phyloP scores from a whole-genome alignment of 2,329 filamentous ascomycete species.

The Boeremia lycopersici region DNA sequence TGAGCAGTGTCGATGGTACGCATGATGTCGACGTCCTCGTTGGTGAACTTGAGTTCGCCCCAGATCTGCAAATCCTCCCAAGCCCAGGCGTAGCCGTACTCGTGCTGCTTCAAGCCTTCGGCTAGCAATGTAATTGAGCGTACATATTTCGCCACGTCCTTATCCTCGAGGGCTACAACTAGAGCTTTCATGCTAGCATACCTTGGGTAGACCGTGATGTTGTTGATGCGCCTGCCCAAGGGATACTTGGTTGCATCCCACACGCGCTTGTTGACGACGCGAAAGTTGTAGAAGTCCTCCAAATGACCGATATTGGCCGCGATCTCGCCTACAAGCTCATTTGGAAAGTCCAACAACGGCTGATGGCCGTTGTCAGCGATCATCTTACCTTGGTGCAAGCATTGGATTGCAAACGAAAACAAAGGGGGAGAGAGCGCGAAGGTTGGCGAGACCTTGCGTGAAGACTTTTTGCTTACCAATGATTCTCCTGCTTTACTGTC shows the following conservation, averaged over 20 bases:
- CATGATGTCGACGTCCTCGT: slow-evolving; percentile 11
- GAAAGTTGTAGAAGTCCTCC: slow-evolving; percentile 10
- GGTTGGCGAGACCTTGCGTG: slow-evolving; percentile 1
- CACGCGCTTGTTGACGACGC: slow-evolving; percentile 4
- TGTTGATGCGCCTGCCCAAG: neutral
- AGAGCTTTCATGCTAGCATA: slow-evolving; percentile 2
- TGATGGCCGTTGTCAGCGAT: neutral
- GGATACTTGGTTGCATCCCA: neutral
- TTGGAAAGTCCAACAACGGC: slow-evolving; percentile 5
- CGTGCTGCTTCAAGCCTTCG: slow-evolving; percentile 15
- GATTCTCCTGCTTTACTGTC: neutral
- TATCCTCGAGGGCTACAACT: neutral
- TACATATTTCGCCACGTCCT: neutral
- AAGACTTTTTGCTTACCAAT: neutral
- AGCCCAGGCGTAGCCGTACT: slow-evolving; percentile 20
- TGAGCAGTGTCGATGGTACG: slow-evolving; percentile 13
- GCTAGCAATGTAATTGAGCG: slow-evolving; percentile 14
- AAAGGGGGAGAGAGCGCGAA: neutral
- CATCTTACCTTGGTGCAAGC: neutral
- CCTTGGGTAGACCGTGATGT: slow-evolving; percentile 11
- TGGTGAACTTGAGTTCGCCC: neutral
- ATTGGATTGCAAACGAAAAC: neutral
- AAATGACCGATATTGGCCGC: neutral
- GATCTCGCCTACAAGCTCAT: slow-evolving; percentile 2
- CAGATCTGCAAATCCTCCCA: slow-evolving; percentile 22